Evolutionary conservation across 2,329 filamentous ascomycete genomes (phyloP), one percentile per base, ranked within the genome.

Genomic region (Colletotrichum tropicale): DNA sequence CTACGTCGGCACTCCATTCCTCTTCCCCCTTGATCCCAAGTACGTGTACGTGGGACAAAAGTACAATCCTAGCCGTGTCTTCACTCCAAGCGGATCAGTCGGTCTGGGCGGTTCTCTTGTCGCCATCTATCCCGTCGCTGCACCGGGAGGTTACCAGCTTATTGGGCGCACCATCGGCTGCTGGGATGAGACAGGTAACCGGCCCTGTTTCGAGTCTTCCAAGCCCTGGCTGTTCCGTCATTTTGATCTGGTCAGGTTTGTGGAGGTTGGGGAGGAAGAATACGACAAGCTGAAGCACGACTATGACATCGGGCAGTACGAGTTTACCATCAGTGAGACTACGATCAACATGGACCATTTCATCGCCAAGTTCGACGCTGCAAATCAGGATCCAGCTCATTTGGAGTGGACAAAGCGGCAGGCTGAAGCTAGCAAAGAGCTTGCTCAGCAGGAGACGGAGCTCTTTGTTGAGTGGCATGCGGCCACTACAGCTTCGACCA

Each of bases 281-380:
- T 85, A 83, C 30, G 79, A 82, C 8, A 68, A 71, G 10, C 77
- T 81, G 10, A 78, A 79, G 73, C 76, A 74, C 3, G 78, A 81
- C 32, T 85, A 83, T 38, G 78, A 80, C 15, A 78, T 79, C 3
- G 84, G 84, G 6, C 79, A 80, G 24, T 85, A 84, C 9, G 30
- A 65, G 61, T n/a, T 26, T 6, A 16, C 18, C n/a, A 65, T 65
- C 24, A 34, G 3, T 10, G 21, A 65, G 12, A 32, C 61, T 56
- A 52, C 75, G 3, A 83, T 83, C 65, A 78, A 83, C 80, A 4
- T 79, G 81, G 3, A 81, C 89, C 30, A 83, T 86, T 61, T 83
- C 86, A 0, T 85, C 86, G 0, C 81, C 88, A 52, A 86, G 87
- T 58, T 89, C 89, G 9, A 91, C 43, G n/a, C 43, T 52, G 43